Conservation (phyloP, 768 basidiomycete species). For the Kwoniella heveanensis region DNA sequence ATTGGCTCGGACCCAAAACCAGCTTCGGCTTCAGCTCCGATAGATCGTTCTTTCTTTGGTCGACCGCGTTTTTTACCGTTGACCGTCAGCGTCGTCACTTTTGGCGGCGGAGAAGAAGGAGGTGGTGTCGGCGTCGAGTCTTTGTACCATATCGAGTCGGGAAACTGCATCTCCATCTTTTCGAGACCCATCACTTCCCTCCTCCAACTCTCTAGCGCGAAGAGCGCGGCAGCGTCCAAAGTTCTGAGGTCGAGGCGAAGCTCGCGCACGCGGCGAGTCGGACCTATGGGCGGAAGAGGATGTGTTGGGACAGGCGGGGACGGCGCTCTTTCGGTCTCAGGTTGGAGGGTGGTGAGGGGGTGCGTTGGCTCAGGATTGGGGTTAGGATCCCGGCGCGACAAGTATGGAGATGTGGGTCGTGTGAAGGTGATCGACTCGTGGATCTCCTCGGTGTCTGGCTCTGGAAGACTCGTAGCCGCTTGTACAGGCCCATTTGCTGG, state of each 20-base stretch:
- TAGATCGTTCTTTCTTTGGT: neutral
- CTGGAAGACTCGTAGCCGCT: too few relatives aligned
- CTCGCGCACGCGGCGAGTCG: constrained; percentile 37
- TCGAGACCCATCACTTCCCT: constrained; percentile 31
- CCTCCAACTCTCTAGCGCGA: constrained; percentile 42
- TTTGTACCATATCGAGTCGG: constrained; percentile 46
- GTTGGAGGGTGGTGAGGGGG: neutral
- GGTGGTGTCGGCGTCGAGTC: constrained; percentile 22
- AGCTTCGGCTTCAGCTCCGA: neutral
- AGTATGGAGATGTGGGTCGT: neutral
- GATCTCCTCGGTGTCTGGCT: neutral
- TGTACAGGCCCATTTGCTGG: too few relatives aligned
- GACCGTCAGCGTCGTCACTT: neutral
- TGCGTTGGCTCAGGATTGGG: neutral
- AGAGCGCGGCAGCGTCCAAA: constrained; percentile 42
- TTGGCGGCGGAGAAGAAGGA: constrained; percentile 14
- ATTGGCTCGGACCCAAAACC: neutral
- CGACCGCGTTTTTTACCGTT: constrained; percentile 9
- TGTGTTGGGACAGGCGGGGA: constrained; percentile 22
- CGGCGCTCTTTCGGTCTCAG: constrained; percentile 1
- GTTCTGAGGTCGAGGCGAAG: constrained; percentile 41
- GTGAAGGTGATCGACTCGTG: neutral
- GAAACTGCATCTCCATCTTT: constrained; percentile 37
- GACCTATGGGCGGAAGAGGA: constrained; percentile 30
- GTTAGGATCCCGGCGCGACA: too few relatives aligned